Percentiles rank a stretch among this genome's conserved stretches.
Conservation (phyloP, 2,329 filamentous ascomycete species). For the Aspergillus tanneri region DNA sequence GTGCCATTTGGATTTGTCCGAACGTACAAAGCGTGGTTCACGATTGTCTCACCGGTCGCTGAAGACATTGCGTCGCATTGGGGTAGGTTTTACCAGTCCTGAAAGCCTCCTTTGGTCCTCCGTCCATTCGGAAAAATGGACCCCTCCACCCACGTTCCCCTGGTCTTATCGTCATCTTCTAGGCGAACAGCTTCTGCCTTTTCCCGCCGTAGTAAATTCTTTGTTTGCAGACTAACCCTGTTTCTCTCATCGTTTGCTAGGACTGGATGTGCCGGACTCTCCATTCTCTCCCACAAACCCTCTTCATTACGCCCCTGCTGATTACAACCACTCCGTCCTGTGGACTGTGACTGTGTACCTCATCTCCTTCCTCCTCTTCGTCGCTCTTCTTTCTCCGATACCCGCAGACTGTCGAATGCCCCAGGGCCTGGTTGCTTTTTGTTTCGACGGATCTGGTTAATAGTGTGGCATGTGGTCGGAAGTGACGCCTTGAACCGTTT, state of each 20-base stretch:
- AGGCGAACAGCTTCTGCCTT: slow-evolving; percentile 12
- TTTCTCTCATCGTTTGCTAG: slow-evolving; percentile 12
- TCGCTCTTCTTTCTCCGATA: background rate
- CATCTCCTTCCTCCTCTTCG: slow-evolving; percentile 1
- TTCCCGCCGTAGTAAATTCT: slow-evolving; percentile 8
- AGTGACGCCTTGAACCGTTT: slow-evolving; percentile 25
- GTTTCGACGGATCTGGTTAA: slow-evolving; percentile 1
- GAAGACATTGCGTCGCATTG: slow-evolving; percentile 12
- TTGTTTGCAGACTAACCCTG: slow-evolving; percentile 15
- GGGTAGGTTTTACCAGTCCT: slow-evolving; percentile 18
- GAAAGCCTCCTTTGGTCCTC: slow-evolving; percentile 7
- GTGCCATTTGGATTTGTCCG: background rate
- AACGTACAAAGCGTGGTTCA: background rate
- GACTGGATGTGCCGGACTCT: slow-evolving; percentile 14
- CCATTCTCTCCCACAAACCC: slow-evolving; percentile 13
- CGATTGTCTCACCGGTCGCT: background rate
- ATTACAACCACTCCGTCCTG: background rate
- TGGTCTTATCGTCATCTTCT: slow-evolving; percentile 4
- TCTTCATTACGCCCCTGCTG: slow-evolving; percentile 1
- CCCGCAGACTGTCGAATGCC: background rate
- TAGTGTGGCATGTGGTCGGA: slow-evolving; percentile 22
- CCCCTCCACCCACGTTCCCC: slow-evolving; percentile 23
- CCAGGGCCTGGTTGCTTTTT: background rate
- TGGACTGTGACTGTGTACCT: background rate
- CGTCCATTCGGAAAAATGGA: slow-evolving; percentile 16